Evolutionary conservation across 2,329 filamentous ascomycete species (phyloP).

Genomic region (Berkeleyomyces basicola): DNA sequence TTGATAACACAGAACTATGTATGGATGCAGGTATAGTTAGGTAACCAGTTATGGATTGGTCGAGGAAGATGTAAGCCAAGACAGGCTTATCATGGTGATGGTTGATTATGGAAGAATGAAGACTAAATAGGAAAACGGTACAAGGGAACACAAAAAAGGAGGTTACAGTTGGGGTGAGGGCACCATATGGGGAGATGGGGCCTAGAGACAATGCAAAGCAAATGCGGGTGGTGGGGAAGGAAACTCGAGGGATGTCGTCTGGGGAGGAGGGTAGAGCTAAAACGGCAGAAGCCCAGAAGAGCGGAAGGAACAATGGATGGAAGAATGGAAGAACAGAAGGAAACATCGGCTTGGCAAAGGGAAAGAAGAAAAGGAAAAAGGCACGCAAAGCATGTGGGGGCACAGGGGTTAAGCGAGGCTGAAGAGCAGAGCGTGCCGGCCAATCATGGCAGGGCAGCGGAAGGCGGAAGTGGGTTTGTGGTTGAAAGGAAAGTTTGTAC

Average conservation of each 20-base stretch:
- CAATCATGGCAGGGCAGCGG: slow-evolving; percentile 8
- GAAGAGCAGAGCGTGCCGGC: not conserved
- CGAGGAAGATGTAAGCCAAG: no score
- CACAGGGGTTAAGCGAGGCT: slow-evolving; percentile 5
- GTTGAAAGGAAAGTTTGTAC: slow-evolving; percentile 16
- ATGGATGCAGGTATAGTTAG: no score
- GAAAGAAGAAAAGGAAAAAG: not conserved
- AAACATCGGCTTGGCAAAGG: not conserved
- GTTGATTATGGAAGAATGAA: no score
- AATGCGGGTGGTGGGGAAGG: not conserved
- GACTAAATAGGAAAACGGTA: no score
- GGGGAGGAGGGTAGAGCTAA: not conserved
- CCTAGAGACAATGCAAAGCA: not conserved
- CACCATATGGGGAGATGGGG: no score
- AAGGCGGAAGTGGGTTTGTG: not conserved
- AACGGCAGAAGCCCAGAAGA: not conserved
- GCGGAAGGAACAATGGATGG: not conserved
- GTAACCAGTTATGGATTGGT: no score
- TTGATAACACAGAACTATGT: no score
- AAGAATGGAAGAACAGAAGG: not conserved
- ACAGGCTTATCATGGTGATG: no score
- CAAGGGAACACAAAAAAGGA: no score
- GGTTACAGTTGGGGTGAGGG: no score
- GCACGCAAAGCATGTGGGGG: not conserved
- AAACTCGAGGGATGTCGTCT: not conserved